Base-by-base conservation (phyloP, 305 asterid genomes). In the Salvia sclarea region DNA sequence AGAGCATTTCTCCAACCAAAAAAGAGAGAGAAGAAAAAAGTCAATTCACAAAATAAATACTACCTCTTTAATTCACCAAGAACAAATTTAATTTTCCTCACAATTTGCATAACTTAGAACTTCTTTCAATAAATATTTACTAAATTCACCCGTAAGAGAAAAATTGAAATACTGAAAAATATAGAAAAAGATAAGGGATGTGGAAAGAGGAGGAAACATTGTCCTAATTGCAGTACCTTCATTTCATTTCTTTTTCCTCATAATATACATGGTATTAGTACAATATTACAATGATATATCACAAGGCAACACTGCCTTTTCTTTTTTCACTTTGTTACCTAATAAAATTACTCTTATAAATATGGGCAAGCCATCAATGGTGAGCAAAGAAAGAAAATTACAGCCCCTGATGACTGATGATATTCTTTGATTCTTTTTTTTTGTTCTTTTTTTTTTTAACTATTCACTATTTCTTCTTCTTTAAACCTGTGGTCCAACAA, bases 401-500 rank as follows among this genome's bases (percentile, higher is more conserved):
- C 83, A 80, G 79, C 74, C 80, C 70, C 44, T 59, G 68, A 66
- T 52, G 64, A 73, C 14, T 64, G 74, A 50, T 45, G 38, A 37
- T 61, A 20, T 44, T 66, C 48, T 76, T 73, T 53, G 57, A 33
- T 49, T 13, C 28, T 68, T 50, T 43, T 6, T 38, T 69, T 53
- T 38, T 3, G 6, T 28, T 53, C 37, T 38, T 38, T 38, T 38
- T n/a, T n/a, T n/a, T n/a, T n/a, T n/a, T n/a, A n/a, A 71, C 64
- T 63, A 54, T 64, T 67, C 60, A 69, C 79, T 77, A 70, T 70
- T 71, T n/a, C n/a, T 70, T 49, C 45, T 61, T 68, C 61, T 65
- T 69, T 68, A 41, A 58, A 71, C 52, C 75, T 79, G 83, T 74
- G 84, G 81, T 77, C 84, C 85, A 78, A 67, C 54, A 44, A 78